Evolutionary conservation across 441 rosid genomes (phyloP), one percentile per base, ranked within the genome.

Genomic region (Bruguiera hainesii): DNA sequence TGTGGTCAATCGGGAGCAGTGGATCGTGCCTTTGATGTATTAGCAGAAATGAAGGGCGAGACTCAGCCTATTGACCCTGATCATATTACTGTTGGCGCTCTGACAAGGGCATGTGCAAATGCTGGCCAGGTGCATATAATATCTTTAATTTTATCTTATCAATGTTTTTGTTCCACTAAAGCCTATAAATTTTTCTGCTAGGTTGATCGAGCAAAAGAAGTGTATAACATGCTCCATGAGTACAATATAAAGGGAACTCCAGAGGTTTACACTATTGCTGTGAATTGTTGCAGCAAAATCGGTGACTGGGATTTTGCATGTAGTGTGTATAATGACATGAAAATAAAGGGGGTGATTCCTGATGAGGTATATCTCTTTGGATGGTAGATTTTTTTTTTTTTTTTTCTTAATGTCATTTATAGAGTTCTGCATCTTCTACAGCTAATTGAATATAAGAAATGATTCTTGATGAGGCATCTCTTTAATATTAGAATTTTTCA

Each of bases 1-100:
- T 93, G 98, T 76, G 98, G 96, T 74, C 87, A 90, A 76, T 80
- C 91, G 26, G 97, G 96, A 81, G 98, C 97, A 67, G 97, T 90
- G 57, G 93, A 90, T 80, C 95, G 97, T 71, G 98, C 98, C 76
- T 93, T 93, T 69, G 98, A 90, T 76, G 96, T 90, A 67, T 86
- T 90, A 77, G 86, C 98, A 65, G 98, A 93, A 83, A 93, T 93
- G 97, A 78, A 68, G 59, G 82, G 84, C 42, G 98, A 93, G 78
- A 68, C 73, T 20, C 95, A 82, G 30, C 98, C 97, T 71, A 81
- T 93, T 77, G 98, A 93, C 63, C 98, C 98, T 75, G 97, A 93
- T 80, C 95, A 93, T 65, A 61, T 93, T 52, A 90, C 98, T 29
- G 73, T 93, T 26, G 98, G 97, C 73, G 93, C 98, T 51, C 74